Base-by-base conservation (phyloP, 2,329 filamentous ascomycete genomes). In the Seiridium unicorne region DNA sequence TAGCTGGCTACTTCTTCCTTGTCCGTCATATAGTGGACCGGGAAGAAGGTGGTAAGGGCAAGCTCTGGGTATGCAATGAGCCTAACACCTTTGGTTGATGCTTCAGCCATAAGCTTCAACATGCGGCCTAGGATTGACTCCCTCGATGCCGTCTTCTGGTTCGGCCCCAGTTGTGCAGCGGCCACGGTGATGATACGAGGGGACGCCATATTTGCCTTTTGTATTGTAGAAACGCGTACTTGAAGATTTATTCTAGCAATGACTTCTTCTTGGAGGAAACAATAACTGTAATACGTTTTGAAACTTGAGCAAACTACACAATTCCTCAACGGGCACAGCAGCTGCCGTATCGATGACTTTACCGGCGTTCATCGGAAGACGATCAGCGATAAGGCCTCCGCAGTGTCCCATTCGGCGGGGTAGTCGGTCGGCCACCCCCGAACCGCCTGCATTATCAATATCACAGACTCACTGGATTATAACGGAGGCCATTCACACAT, bases 21-120 rank as follows among this genome's bases (percentile, higher is more conserved):
- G 59, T 80, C 76, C 7, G 76, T 68, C 61, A 83, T 77, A 48
- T 84, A 69, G 63, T 81, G 77, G 4, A 80, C 77, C 0, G 83
- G 82, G 67, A 85, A 85, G 74, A 86, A 85, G 1, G 82, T 85
- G 0, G 82, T 84, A 10, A 85, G 75, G 9, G 82, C 78, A n/a
- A 77, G 73, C 68, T 85, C 83, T 1, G 82, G 83, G 63, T 80
- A 85, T 36, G 84, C 76, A 8, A 84, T 77, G 1, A 85, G 69
- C 62, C 80, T 74, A 47, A 80, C 81, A 13, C 75, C 74, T 58
- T 79, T 68, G 2, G 70, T 58, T 1, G 77, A 74, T 10, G 82
- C 82, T 48, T 76, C 68, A 18, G 77, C 71, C 32, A 86, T 77
- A 35, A 85, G 76, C 26, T 70, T 70, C 62, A 84, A 70, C 72